Evolutionary conservation across 2,329 filamentous ascomycete genomes (phyloP), one percentile per base, ranked within the genome.

Genomic region (Talaromyces amestolkiae): DNA sequence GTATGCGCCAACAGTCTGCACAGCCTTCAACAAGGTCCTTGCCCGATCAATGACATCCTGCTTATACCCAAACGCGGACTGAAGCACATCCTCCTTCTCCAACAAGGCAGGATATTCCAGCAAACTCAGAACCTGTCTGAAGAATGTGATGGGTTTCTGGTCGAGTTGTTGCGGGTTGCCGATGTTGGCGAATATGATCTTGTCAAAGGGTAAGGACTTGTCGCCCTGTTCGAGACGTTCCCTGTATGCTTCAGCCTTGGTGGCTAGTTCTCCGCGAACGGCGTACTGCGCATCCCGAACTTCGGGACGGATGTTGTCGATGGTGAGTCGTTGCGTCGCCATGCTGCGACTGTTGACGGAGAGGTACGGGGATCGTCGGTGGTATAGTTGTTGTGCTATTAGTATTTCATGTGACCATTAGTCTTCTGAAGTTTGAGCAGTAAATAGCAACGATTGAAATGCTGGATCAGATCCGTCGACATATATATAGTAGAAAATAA

Each of bases 111-210:
- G 95, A 83, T 98, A 93, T 84, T 99, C 95, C 66, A 98, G 81
- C 68, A 99, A 79, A 80, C 92, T 96, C 74, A 95, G 86, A 33
- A 99, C 95, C 82, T 99, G 94, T 72, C 95, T 89, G 87, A 99
- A 97, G 85, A 97, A 99, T 71, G 95, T 99, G 74, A 99, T 94
- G 74, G 95, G 95, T 85, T 98, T 96, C 85, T 99, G 95, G 81
- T 97, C 95, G 69, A 99, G 88, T 82, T 99, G 95, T 81, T 99
- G 95, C 3, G 95, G 95, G 83, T 99, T 99, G 76, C 95, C 95
- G 75, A 99, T 99, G 82, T 99, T 99, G 80, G 95, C 95, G 69
- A 91, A 93, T 81, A 99, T 94, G 79, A 99, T 89, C 67, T 92
- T 86, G 73, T 91, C 85, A 79, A 99, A 99, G 58, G 95, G 94